These are phyloP conservation scores for Lodderomyces beijingensis DNA, from an alignment of 1,139 yeast genomes.

Conservation along the genomic window DNA sequence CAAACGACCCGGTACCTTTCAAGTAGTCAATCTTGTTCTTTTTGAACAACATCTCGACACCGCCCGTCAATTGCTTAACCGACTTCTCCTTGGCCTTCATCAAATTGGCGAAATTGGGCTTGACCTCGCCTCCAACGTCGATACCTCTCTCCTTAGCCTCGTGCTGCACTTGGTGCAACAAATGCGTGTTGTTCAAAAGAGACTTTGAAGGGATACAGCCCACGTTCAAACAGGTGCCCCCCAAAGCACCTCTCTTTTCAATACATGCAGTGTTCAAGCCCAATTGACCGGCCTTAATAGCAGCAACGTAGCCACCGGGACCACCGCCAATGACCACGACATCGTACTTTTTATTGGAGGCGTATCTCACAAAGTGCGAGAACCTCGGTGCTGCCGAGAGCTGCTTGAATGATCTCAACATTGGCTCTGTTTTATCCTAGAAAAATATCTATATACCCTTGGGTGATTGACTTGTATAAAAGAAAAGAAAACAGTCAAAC, in stretches of 20 bases:
- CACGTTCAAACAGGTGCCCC: constrained; percentile 97
- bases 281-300: constrained; percentile 96
- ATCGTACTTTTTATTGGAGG: constrained; percentile 58
- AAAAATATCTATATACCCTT: too few relatives aligned
- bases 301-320: constrained; percentile 99
- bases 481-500: too few relatives aligned
- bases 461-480: too few relatives aligned
- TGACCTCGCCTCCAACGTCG: constrained; percentile 69
- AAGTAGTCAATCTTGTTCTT: constrained; percentile 91
- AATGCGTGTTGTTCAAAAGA: constrained; percentile 86
- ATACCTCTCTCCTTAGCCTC: constrained; percentile 90
- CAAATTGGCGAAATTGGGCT: constrained; percentile 70
- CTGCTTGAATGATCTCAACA: constrained; percentile 14
- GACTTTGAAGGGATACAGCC: constrained; percentile 99
- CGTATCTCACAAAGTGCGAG: constrained; percentile 30
- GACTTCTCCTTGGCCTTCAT: constrained; percentile 92
- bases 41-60: constrained; percentile 92
- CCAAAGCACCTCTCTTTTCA: constrained; percentile 92
- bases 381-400: constrained; percentile 8
- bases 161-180: constrained; percentile 83
- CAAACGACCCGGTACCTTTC: constrained; percentile 89
- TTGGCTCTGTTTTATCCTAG: too few relatives aligned
- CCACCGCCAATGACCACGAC: constrained; percentile 98
- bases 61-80: constrained; percentile 85
- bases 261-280: constrained; percentile 94